Conservation (phyloP, 495 filamentous ascomycete species). For the Pyrenula aspistea region DNA sequence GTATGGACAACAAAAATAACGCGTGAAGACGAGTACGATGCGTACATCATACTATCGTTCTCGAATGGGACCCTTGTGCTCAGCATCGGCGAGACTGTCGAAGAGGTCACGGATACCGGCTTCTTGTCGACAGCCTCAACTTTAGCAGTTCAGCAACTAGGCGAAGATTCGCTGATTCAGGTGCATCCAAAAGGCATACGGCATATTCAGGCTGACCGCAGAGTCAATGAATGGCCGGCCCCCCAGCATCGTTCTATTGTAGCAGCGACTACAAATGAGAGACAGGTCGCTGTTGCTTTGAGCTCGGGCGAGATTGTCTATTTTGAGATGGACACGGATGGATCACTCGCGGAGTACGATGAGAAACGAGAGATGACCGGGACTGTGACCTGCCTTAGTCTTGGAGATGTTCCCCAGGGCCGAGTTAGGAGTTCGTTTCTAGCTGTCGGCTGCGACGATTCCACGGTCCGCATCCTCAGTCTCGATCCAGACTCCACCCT, state of each 20-base stretch:
- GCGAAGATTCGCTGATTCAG: slow-evolving; percentile 85
- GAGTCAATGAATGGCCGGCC: slow-evolving; percentile 87
- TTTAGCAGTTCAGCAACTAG: slow-evolving; percentile 83
- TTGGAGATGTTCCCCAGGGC: slow-evolving; percentile 90
- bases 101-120: slow-evolving; percentile 85
- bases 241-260: slow-evolving; percentile 91
- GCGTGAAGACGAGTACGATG: slow-evolving; percentile 74
- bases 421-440: slow-evolving; percentile 75
- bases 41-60: slow-evolving; percentile 61
- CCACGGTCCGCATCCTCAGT: slow-evolving; percentile 83
- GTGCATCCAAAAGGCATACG: slow-evolving; percentile 91
- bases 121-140: slow-evolving; percentile 81
- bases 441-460: slow-evolving; percentile 94
- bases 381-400: slow-evolving; percentile 84
- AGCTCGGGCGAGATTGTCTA: slow-evolving; percentile 95
- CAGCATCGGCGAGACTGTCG: slow-evolving; percentile 90
- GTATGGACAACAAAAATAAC: slow-evolving; percentile 93
- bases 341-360: slow-evolving; percentile 83
- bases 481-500: slow-evolving; percentile 82
- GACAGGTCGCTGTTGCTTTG: slow-evolving; percentile 84
- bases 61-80: slow-evolving; percentile 69
- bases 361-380: slow-evolving; percentile 92
- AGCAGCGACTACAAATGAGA: slow-evolving; percentile 86
- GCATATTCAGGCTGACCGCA: slow-evolving; percentile 67
- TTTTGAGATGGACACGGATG: slow-evolving; percentile 92